Evolutionary conservation across 2,329 filamentous ascomycete species (phyloP).

Genomic region (Fusarium ambrosium): DNA sequence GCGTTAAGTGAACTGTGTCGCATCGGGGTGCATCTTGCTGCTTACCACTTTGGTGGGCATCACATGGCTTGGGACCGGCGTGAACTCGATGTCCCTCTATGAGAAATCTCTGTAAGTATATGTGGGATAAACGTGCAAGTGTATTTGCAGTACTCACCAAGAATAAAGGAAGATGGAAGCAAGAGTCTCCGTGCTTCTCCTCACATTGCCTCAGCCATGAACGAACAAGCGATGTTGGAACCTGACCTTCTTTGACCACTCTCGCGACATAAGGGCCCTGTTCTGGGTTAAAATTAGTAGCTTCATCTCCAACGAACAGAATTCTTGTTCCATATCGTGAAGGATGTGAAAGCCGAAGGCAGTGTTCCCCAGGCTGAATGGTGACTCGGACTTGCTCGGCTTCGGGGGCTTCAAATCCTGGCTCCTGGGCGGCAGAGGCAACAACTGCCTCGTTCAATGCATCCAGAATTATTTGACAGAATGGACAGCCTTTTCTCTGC

Average conservation of each 20-base stretch:
- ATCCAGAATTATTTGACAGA: not conserved
- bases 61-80: not conserved
- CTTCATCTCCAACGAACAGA: not conserved
- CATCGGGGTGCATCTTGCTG: not conserved
- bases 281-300: not conserved
- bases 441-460: not conserved
- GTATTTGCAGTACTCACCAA: not conserved
- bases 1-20: not conserved
- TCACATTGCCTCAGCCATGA: slow-evolving; percentile 15
- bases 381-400: not conserved
- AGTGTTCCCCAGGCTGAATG: not conserved
- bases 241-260: not conserved
- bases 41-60: not conserved
- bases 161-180: slow-evolving; percentile 12
- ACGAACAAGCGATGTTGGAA: not conserved
- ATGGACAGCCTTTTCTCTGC: not conserved
- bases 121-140: fast-evolving
- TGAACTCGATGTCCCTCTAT: not conserved
- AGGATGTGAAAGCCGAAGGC: slow-evolving; percentile 2
- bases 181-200: slow-evolving; percentile 2
- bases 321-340: slow-evolving; percentile 4
- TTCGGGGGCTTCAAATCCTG: not conserved
- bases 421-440: fast-evolving
- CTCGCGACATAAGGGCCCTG: not conserved
- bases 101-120: not conserved